These are phyloP conservation scores for Diaporthe helianthi DNA, from an alignment of 2,329 filamentous ascomycete species.

Conservation along the genomic window DNA sequence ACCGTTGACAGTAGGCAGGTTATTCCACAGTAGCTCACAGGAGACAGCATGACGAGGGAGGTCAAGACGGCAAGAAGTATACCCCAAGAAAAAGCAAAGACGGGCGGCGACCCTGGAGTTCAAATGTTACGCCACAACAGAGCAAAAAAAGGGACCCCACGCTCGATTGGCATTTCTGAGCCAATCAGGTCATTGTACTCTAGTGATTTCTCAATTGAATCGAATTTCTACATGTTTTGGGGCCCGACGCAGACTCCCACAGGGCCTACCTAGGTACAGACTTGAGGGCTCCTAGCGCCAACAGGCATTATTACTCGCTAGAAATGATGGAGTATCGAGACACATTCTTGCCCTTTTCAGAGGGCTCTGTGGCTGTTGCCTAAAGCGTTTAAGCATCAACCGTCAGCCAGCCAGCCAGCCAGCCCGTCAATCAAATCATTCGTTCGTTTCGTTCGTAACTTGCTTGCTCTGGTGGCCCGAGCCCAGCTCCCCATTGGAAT, in stretches of 20 bases:
- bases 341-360: slow-evolving; percentile 28
- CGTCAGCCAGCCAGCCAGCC: slow-evolving; percentile 11
- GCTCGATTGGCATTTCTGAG: slow-evolving; percentile 40
- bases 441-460: slow-evolving; percentile 7
- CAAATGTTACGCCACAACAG: slow-evolving; percentile 15
- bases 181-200: slow-evolving; percentile 45
- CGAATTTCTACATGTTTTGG: slow-evolving; percentile 26
- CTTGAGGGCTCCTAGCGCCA: slow-evolving; percentile 28
- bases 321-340: slow-evolving; percentile 21
- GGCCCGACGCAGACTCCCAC: slow-evolving; percentile 3
- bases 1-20: slow-evolving; percentile 4
- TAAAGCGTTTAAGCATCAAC: slow-evolving; percentile 13
- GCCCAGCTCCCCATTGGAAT: slow-evolving; percentile 8
- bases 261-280: neutral
- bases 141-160: slow-evolving; percentile 32
- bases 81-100: slow-evolving; percentile 11
- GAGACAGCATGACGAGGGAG: slow-evolving; percentile 8
- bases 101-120: slow-evolving; percentile 13
- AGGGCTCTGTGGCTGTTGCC: neutral
- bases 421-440: neutral
- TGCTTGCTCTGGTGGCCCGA: slow-evolving; percentile 6
- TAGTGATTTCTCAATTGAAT: slow-evolving; percentile 37
- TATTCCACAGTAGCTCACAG: neutral
- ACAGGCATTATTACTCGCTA: slow-evolving; percentile 34
- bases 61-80: neutral